Base-by-base conservation (phyloP, 1,139 yeast genomes). In the Nakaseomyces kungkrabaensis region DNA sequence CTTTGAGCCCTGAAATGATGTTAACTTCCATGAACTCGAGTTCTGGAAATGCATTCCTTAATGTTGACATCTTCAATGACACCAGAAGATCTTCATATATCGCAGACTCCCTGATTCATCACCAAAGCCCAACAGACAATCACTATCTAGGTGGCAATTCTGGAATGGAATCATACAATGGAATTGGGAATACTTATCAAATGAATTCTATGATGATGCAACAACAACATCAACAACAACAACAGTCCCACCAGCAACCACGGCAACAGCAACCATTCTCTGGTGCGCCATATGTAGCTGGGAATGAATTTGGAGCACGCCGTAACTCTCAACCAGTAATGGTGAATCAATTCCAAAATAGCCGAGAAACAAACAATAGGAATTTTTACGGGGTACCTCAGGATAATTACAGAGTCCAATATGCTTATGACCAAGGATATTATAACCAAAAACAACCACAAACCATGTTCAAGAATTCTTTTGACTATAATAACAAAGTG, bases 31-130 rank as follows among this genome's bases (percentile, higher is more conserved):
- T 34, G 33, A 45, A 45, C 13, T 5, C 36, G 48, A 34, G 48
- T 43, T 25, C 50, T 42, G 38, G 50, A 51, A 22, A 53, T 27
- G 13, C 33, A 5, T 45, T 31, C 27, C 24, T 34, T 36, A 26
- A 13, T 13, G 33, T 33, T 9, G 33, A 34, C 26, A 43, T 37
- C 24, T 47, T 47, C 24, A 36, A 40, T 10, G 54, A 53, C 22
- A 58, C 59, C 26, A 56, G 67, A 50, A 59, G 68, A 48, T 63
- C 68, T 5, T 65, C 68, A 22, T 65, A 65, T 51, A 64, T 65
- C 31, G 55, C 68, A 1, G 68, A 65, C 48, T 53, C 65, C 5
- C 50, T 61, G 26, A 61, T 65, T 47, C 66, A 62, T 49, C 33
- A 56, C 9, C 57, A 56, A 22, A 7, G 34, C 10, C 33, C 34